Conservation (phyloP, 1,284 basidiomycete genomes). For the Sutorius eximius region DNA sequence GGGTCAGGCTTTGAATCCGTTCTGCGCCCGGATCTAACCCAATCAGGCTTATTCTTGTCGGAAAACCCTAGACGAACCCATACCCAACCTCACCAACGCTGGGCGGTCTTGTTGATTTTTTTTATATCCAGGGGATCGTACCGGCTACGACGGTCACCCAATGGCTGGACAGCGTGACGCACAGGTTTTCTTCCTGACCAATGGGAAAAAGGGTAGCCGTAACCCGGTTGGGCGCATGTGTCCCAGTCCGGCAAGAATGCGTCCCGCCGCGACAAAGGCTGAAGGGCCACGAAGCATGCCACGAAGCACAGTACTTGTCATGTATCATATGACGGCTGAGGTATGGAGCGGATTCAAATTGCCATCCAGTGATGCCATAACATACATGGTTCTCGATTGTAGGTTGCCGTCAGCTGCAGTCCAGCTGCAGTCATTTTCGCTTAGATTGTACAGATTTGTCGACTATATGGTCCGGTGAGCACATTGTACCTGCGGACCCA, state of each 20-base stretch:
- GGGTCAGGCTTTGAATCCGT: conserved; percentile 24
- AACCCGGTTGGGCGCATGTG: conserved; percentile 20
- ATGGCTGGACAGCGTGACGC: not conserved
- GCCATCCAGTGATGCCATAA: conserved; percentile 19
- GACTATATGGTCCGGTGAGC: conserved; percentile 4
- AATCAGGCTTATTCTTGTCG: conserved; percentile 2
- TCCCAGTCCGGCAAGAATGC: conserved; percentile 21
- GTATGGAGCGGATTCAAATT: conserved; percentile 6
- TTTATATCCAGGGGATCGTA: too few relatives aligned
- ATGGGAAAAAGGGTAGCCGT: conserved; percentile 23
- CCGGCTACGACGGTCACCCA: not conserved
- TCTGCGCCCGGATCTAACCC: conserved; percentile 15
- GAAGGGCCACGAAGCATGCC: conserved; percentile 13
- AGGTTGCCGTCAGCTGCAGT: conserved; percentile 10
- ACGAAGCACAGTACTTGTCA: conserved; percentile 15
- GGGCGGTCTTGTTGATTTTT: too few relatives aligned
- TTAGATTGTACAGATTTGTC: conserved; percentile 20
- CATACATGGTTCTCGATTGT: not conserved
- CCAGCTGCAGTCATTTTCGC: conserved; percentile 8
- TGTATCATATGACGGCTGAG: conserved; percentile 11
- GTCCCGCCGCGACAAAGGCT: conserved; percentile 9
- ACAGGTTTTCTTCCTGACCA: conserved; percentile 2
- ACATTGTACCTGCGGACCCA: conserved; percentile 4
- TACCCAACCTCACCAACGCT: too few relatives aligned
- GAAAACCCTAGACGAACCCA: not conserved